Evolutionary conservation across 768 basidiomycete genomes (phyloP).

Genomic region (Multifurca ochricompacta): DNA sequence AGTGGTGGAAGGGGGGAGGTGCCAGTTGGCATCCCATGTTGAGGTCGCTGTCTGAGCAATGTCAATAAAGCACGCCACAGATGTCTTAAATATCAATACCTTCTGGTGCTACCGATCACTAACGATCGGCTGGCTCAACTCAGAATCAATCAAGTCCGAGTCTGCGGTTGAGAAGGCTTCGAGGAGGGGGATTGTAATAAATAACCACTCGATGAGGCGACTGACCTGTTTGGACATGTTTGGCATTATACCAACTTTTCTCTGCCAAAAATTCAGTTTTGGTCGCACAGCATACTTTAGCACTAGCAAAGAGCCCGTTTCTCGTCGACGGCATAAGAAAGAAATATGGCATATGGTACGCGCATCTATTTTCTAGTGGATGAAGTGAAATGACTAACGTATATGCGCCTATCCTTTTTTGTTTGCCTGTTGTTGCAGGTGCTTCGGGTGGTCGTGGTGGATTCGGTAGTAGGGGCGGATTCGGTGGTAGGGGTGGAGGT

Average conservation of each 20-base stretch:
- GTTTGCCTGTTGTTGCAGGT: constrained; percentile 37
- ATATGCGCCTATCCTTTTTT: not conserved
- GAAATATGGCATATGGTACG: constrained; percentile 31
- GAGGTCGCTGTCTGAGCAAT: too few species aligned
- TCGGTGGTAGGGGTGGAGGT: constrained; percentile 24
- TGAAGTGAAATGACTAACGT: not conserved
- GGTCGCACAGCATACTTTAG: not conserved
- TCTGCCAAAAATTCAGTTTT: not conserved
- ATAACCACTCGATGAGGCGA: too few species aligned
- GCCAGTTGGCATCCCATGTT: too few species aligned
- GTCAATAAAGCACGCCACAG: too few species aligned
- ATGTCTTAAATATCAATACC: too few species aligned
- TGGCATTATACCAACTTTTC: not conserved
- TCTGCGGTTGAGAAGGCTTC: too few species aligned
- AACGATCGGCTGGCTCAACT: too few species aligned
- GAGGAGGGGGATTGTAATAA: too few species aligned
- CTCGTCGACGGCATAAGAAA: constrained; percentile 1
- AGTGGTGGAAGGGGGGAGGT: too few species aligned
- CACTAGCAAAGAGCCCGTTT: not conserved
- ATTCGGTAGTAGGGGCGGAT: constrained; percentile 31
- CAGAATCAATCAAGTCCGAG: too few species aligned
- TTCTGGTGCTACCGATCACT: too few species aligned
- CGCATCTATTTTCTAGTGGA: not conserved
- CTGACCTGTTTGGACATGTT: constrained; percentile 2
- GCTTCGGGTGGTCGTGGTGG: constrained; percentile 72